These are phyloP conservation scores for Pyrenophora graminea DNA, from an alignment of 2,329 filamentous ascomycete species.

Conservation along the genomic window DNA sequence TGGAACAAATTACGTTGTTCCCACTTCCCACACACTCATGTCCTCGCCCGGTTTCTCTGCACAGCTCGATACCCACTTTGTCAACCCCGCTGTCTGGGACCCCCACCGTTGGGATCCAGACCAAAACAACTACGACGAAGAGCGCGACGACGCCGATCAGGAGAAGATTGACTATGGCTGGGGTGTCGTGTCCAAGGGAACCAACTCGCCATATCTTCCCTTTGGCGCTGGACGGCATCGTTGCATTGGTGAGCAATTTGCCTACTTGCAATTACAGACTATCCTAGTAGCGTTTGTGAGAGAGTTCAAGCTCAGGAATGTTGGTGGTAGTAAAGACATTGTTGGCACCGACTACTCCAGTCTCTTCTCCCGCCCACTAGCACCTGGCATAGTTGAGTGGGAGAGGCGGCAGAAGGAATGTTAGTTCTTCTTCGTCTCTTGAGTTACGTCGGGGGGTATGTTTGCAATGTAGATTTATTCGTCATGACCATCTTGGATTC, in stretches of 20 bases:
- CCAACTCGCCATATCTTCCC: conserved; percentile 85
- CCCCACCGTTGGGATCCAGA: conserved; percentile 85
- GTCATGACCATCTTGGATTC: not conserved
- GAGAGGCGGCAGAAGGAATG: conserved; percentile 62
- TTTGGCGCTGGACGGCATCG: conserved; percentile 92
- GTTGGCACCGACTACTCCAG: conserved; percentile 69
- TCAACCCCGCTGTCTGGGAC: conserved; percentile 81
- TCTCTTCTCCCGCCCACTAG: conserved; percentile 52
- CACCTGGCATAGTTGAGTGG: conserved; percentile 67
- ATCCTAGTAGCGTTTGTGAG: conserved; percentile 79
- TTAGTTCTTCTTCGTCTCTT: not conserved
- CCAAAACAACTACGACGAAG: conserved; percentile 51
- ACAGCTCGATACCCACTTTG: conserved; percentile 74
- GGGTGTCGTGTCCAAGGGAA: conserved; percentile 88
- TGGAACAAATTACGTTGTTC: conserved; percentile 81
- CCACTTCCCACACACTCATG: conserved; percentile 78
- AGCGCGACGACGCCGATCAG: conserved; percentile 62
- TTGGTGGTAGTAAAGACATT: conserved; percentile 70
- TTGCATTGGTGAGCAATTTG: conserved; percentile 97
- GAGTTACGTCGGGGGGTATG: not conserved
- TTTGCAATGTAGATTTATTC: conserved; percentile 22
- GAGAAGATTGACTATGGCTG: conserved; percentile 92
- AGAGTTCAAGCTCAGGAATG: conserved; percentile 77
- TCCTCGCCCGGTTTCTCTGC: conserved; percentile 83
- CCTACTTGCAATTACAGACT: conserved; percentile 87